A percentile compares a stretch with the other conserved stretches of the same genome.
These are phyloP conservation scores for Phaeomoniella chlamydospora DNA, from an alignment of 2,329 filamentous ascomycete species.

Conservation along the genomic window DNA sequence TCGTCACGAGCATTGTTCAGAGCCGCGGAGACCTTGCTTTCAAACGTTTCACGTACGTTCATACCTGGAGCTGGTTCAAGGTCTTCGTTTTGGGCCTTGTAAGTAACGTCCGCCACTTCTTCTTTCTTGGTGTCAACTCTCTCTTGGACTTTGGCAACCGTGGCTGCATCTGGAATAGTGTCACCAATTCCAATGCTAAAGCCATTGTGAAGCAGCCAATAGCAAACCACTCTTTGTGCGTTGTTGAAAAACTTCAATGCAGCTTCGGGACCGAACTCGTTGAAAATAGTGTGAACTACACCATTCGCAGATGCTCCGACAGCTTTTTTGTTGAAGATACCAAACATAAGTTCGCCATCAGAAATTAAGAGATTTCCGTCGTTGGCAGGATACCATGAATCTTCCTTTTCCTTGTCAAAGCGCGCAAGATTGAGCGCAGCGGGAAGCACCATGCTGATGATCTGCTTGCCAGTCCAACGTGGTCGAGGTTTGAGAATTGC, in stretches of 20 bases:
- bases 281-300: slow-evolving; percentile 92
- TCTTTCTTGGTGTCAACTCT: slow-evolving; percentile 71
- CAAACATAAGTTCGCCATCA: slow-evolving; percentile 78
- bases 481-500: slow-evolving; percentile 88
- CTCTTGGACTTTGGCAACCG: slow-evolving; percentile 70
- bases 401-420: slow-evolving; percentile 43
- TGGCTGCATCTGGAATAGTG: slow-evolving; percentile 78
- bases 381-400: slow-evolving; percentile 45
- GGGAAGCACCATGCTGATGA: slow-evolving; percentile 86
- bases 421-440: slow-evolving; percentile 66
- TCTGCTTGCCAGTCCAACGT: slow-evolving; percentile 96
- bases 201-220: slow-evolving; percentile 92
- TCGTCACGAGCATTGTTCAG: slow-evolving; percentile 93
- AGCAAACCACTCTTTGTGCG: slow-evolving; percentile 85
- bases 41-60: slow-evolving; percentile 96
- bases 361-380: slow-evolving; percentile 75
- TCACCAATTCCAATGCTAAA: slow-evolving; percentile 98
- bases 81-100: slow-evolving; percentile 66
- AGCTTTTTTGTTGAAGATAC: slow-evolving; percentile 82
- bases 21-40: slow-evolving; percentile 88
- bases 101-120: slow-evolving; percentile 62
- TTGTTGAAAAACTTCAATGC: slow-evolving; percentile 95
- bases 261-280: slow-evolving; percentile 73
- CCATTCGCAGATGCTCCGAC: slow-evolving; percentile 82
- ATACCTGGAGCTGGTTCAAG: slow-evolving; percentile 93